Evolutionary conservation across 1,139 yeast species (phyloP).

Genomic region (Pichia norvegensis): DNA sequence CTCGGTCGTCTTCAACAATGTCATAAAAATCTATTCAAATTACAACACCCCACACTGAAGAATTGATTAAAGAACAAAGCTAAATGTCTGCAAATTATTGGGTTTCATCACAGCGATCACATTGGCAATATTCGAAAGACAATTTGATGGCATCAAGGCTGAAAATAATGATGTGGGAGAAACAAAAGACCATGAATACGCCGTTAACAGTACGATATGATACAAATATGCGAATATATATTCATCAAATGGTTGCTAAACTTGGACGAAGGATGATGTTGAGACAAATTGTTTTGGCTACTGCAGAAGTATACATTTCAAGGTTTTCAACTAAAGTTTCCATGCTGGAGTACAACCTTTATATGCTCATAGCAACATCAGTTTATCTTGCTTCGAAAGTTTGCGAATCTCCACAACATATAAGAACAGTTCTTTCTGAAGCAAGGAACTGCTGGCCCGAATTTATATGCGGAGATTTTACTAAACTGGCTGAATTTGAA

Average conservation of each 20-base stretch:
- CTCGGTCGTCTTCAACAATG: too few relatives aligned
- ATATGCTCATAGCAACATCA: conserved; percentile 74
- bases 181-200: conserved; percentile 7
- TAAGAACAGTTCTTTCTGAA: conserved; percentile 71
- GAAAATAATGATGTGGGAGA: conserved; percentile 10
- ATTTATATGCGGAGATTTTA: conserved; percentile 82
- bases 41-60: too few relatives aligned
- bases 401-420: conserved; percentile 94
- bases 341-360: conserved; percentile 73
- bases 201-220: conserved; percentile 33
- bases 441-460: conserved; percentile 94
- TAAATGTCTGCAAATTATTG: conserved; percentile 59
- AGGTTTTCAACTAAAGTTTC: conserved; percentile 70
- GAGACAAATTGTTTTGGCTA: conserved; percentile 77
- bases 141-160: conserved; percentile 1
- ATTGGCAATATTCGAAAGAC: conserved; percentile 48
- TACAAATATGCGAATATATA: conserved; percentile 55
- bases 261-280: conserved; percentile 71
- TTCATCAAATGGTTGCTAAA: conserved; percentile 61
- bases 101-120: conserved; percentile 54
- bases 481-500: conserved; percentile 93
- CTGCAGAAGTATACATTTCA: conserved; percentile 78
- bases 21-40: too few relatives aligned
- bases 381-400: conserved; percentile 86
- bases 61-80: not conserved